Conservation (phyloP, 108 stramenopile species). For the Cyclotella atomus region DNA sequence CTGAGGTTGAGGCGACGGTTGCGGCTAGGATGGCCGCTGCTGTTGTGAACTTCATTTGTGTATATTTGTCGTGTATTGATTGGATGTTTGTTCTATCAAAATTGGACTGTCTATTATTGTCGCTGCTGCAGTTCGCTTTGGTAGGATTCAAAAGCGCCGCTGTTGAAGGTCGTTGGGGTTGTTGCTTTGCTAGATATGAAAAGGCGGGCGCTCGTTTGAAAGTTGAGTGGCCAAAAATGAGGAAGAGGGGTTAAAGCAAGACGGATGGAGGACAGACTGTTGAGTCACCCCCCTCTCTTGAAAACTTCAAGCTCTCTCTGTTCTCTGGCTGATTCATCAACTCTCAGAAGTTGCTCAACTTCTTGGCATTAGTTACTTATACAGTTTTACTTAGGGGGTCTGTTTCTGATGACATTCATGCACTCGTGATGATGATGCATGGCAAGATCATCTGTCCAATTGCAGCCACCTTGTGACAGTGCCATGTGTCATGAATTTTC, state of each 20-base stretch:
- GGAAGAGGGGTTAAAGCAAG: not conserved
- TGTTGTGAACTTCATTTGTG: constrained; percentile 27
- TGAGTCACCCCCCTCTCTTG: no score
- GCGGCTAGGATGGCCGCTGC: constrained; percentile 25
- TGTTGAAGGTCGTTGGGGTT: not conserved
- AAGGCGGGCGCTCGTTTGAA: not conserved
- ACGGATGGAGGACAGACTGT: not conserved
- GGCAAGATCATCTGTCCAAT: no score
- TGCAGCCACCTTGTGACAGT: no score
- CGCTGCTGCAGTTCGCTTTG: not conserved
- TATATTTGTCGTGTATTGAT: not conserved
- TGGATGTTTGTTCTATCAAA: not conserved
- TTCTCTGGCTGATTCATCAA: no score
- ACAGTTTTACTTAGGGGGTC: no score
- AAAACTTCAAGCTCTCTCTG: no score
- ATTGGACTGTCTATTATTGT: not conserved
- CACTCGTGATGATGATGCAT: no score
- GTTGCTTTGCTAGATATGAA: not conserved
- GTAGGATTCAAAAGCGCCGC: not conserved
- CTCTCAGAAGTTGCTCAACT: no score
- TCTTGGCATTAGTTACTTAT: no score
- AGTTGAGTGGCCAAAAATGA: not conserved
- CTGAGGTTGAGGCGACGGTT: not conserved
- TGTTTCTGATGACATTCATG: no score
- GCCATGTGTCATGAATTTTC: no score